Evolutionary conservation across 805 yeast genomes (phyloP).

Genomic region (Monosporozyma aquatica): DNA sequence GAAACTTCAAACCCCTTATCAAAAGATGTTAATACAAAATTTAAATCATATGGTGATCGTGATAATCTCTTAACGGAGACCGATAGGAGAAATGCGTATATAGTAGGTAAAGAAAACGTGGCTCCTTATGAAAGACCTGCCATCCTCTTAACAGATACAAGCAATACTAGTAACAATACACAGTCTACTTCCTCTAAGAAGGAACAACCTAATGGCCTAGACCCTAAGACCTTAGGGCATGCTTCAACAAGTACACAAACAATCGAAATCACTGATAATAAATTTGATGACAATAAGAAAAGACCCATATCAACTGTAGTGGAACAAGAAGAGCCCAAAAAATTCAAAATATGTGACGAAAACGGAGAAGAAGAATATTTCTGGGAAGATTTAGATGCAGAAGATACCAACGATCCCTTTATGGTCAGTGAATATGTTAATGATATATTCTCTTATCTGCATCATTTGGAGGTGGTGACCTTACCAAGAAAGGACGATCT

Average conservation of each 20-base stretch:
- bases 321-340: slow-evolving; percentile 28
- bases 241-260: background rate
- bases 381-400: slow-evolving; percentile 75
- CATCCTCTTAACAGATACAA: slow-evolving; percentile 5
- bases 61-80: too few relatives aligned
- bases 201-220: slow-evolving; percentile 5
- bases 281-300: slow-evolving; percentile 23
- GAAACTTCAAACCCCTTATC: slow-evolving; percentile 4
- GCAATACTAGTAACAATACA: background rate
- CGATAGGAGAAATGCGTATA: background rate
- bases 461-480: slow-evolving; percentile 61
- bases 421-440: slow-evolving; percentile 91
- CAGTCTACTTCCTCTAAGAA: background rate
- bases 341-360: slow-evolving; percentile 27
- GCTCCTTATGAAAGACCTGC: slow-evolving; percentile 13
- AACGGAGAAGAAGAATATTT: slow-evolving; percentile 32
- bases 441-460: slow-evolving; percentile 76
- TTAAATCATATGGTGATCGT: too few relatives aligned
- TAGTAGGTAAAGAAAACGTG: slow-evolving; percentile 23
- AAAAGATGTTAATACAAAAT: background rate
- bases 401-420: slow-evolving; percentile 69
- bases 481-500: slow-evolving; percentile 44
- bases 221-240: background rate
- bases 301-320: slow-evolving; percentile 31
- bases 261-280: slow-evolving; percentile 1